Percentiles rank a stretch among this genome's conserved stretches.
phyloP scores from a whole-genome alignment of 176 grass and related monocot genomes.

The Ananas comosus region DNA sequence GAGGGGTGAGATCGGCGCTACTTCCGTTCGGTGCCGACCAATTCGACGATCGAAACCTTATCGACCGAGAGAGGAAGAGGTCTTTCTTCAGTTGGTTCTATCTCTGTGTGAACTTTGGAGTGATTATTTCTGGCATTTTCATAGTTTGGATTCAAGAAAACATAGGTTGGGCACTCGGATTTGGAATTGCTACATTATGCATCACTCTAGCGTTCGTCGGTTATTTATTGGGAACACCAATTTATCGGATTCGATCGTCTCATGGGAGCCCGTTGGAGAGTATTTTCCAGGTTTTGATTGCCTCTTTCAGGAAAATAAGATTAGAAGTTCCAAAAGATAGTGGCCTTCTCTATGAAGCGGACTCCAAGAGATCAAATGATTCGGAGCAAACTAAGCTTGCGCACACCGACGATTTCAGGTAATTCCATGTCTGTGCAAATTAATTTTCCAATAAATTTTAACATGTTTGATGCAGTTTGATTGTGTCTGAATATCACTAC shows the following conservation, averaged over 20 bases:
- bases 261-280: constrained; percentile 39
- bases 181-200: constrained; percentile 34
- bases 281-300: constrained; percentile 39
- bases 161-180: constrained; percentile 52
- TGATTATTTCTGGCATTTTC: constrained; percentile 43
- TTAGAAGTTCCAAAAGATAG: constrained; percentile 31
- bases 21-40: constrained; percentile 64
- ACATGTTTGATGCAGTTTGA: not conserved
- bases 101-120: constrained; percentile 44
- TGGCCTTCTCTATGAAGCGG: constrained; percentile 39
- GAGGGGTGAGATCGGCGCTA: constrained; percentile 41
- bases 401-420: constrained; percentile 55
- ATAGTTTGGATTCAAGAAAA: constrained; percentile 58
- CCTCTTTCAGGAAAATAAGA: constrained; percentile 38
- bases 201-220: constrained; percentile 29
- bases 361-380: constrained; percentile 12
- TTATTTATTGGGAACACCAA: constrained; percentile 39
- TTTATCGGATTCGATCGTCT: constrained; percentile 19
- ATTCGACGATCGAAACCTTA: constrained; percentile 23
- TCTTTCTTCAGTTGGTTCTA: constrained; percentile 52
- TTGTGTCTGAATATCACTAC: not conserved
- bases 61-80: constrained; percentile 31
- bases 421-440: not conserved
- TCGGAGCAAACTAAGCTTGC: constrained; percentile 18
- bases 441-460: not conserved